A percentile compares a stretch with the other conserved stretches of the same genome.
Conservation (phyloP, 148 eudicot species). For the Cornus suecica region DNA sequence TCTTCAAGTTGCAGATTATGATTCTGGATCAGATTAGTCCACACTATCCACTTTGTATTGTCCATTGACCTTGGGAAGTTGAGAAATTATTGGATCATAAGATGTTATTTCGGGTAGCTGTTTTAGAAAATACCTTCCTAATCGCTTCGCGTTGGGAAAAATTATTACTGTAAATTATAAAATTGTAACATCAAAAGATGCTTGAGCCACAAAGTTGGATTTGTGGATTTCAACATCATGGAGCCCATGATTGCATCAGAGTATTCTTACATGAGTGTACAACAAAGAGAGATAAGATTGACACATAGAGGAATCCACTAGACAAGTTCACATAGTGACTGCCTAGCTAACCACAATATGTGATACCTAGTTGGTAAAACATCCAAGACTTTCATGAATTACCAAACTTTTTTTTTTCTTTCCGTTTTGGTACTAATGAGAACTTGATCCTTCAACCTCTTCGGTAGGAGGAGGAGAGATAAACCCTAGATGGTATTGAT, state of each 20-base stretch:
- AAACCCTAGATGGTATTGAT: too few species aligned
- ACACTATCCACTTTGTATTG: not conserved
- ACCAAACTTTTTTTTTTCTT: not conserved
- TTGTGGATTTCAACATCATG: slow-evolving; percentile 24
- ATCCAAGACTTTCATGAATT: not conserved
- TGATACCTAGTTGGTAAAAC: slow-evolving; percentile 12
- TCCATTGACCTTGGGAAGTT: not conserved
- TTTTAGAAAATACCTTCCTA: not conserved
- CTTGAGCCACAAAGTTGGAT: slow-evolving; percentile 29
- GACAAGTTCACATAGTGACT: not conserved
- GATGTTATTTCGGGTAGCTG: not conserved
- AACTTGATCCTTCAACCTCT: too few species aligned
- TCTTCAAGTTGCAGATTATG: not conserved
- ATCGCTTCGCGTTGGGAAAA: not conserved
- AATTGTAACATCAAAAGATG: slow-evolving; percentile 30
- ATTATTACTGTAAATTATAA: not conserved
- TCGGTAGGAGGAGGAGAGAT: too few species aligned
- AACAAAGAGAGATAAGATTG: slow-evolving; percentile 18
- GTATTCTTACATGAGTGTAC: slow-evolving; percentile 16
- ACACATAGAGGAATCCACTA: slow-evolving; percentile 9
- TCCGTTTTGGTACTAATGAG: too few species aligned
- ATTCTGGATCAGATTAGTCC: not conserved
- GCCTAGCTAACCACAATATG: not conserved
- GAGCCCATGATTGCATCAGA: slow-evolving; percentile 14
- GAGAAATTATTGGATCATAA: not conserved